Evolutionary conservation across 352 stramenopile genomes (phyloP), one percentile per base, ranked within the genome.

Genomic region (Blastocystis sp.): DNA sequence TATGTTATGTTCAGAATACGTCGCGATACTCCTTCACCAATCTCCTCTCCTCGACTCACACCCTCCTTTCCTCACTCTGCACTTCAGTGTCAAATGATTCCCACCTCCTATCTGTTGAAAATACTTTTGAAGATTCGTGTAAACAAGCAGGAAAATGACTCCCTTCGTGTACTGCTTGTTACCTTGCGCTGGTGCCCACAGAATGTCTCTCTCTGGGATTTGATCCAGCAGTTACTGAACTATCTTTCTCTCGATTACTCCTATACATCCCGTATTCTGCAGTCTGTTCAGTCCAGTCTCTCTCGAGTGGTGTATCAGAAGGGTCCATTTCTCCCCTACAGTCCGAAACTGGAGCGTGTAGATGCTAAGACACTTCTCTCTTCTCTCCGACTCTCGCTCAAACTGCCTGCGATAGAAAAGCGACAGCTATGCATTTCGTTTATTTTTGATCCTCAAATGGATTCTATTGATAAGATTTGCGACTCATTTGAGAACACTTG

Each of bases 1-100:
- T 59, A 13, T 13, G 20, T 73, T 18, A 43, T 6, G 2, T 39
- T 1, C 5, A 73, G 62, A 43, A 3, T 18, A 37, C 62, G 62
- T 1, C 20, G 39, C 20, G 64, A 84, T 29, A 68, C 73, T 26
- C 73, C 73, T 18, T 84, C 73, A 3, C 73, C 73, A 20, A 84
- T 84, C 26, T 18, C 53, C 0, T 84, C 73, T 39, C 73, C 73
- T 26, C 18, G 18, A 15, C n/a, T 34, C 34, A n/a, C 5, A 13
- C 7, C 56, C 37, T n/a, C 15, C 4, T 66, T 84, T 39, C 73
- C 73, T 50, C 47, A 66, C 20, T 84, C 73, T n/a, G 26, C 34
- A 66, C 45, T 84, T 15, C 73, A 53, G 8, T 84, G 68, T 29
- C 29, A 53, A 29, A 39, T 84, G 11, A 45, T 84, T 39, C 73